These are phyloP conservation scores for Geotrichum australiense DNA, from an alignment of 1,139 yeast species.

Conservation along the genomic window DNA sequence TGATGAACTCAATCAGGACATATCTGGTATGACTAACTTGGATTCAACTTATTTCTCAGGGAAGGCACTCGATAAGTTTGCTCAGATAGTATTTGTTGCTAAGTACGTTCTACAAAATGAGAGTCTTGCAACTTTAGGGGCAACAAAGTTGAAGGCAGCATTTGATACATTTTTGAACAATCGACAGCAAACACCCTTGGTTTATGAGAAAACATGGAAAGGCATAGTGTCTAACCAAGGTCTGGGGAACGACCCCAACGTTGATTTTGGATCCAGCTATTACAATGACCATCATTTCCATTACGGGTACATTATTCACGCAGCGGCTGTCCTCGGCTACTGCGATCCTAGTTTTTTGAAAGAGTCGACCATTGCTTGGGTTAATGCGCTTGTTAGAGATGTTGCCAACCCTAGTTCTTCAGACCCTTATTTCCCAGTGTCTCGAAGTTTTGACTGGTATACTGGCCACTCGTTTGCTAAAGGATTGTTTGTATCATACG, in stretches of 20 bases:
- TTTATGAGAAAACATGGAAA: constrained; percentile 59
- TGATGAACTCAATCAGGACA: constrained; percentile 52
- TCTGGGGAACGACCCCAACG: constrained; percentile 40
- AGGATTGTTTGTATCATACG: constrained; percentile 62
- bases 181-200: constrained; percentile 50
- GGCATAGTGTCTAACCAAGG: constrained; percentile 62
- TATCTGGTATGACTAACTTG: constrained; percentile 43
- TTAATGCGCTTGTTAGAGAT: constrained; percentile 60
- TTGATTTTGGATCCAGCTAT: constrained; percentile 60
- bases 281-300: constrained; percentile 82
- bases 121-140: constrained; percentile 42
- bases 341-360: constrained; percentile 54
- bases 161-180: constrained; percentile 45
- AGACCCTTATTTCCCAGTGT: constrained; percentile 66
- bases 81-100: constrained; percentile 59
- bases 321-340: constrained; percentile 68
- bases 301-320: constrained; percentile 69
- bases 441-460: constrained; percentile 73
- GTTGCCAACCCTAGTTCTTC: constrained; percentile 63
- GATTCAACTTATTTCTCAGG: constrained; percentile 52
- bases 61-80: constrained; percentile 67
- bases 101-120: constrained; percentile 53
- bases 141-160: constrained; percentile 47
- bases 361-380: constrained; percentile 37
- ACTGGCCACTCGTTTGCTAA: constrained; percentile 84